Evolutionary conservation across 192 early-diverging fungal species (phyloP).

Genomic region (Coemansia sp.): DNA sequence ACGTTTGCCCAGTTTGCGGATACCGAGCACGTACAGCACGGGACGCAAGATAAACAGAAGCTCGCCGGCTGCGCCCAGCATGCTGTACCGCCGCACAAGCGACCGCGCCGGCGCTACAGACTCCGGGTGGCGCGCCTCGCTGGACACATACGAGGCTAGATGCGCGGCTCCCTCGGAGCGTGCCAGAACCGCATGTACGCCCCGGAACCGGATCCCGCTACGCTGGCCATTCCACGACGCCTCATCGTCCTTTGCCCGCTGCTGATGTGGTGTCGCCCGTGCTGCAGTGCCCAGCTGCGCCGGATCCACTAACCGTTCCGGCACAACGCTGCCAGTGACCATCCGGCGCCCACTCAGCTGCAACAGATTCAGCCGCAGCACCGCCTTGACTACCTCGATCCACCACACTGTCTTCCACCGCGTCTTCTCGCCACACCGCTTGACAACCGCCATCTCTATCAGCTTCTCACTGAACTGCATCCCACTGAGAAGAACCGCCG

Average conservation of each 20-base stretch:
- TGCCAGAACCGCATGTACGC: conserved; percentile 46
- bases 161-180: conserved; percentile 36
- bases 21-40: conserved; percentile 79
- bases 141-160: conserved; percentile 21
- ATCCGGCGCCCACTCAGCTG: conserved; percentile 40
- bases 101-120: conserved; percentile 67
- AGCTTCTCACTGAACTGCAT: conserved; percentile 75
- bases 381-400: conserved; percentile 72
- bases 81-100: conserved; percentile 62
- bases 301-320: conserved; percentile 56
- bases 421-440: conserved; percentile 62
- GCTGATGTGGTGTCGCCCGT: not conserved
- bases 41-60: conserved; percentile 83
- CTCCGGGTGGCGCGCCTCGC: conserved; percentile 61
- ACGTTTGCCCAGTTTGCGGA: conserved; percentile 69
- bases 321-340: conserved; percentile 42
- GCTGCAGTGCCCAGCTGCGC: conserved; percentile 21
- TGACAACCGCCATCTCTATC: conserved; percentile 76
- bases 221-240: conserved; percentile 58
- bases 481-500: conserved; percentile 67
- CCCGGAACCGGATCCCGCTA: conserved; percentile 55
- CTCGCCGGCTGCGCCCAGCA: conserved; percentile 69
- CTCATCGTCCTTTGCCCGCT: not conserved
- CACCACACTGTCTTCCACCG: conserved; percentile 64
- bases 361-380: conserved; percentile 36